A percentile compares a stretch with the other conserved stretches of the same genome.
Evolutionary conservation across 768 basidiomycete genomes (phyloP).

Genomic region (Galerina marginata): DNA sequence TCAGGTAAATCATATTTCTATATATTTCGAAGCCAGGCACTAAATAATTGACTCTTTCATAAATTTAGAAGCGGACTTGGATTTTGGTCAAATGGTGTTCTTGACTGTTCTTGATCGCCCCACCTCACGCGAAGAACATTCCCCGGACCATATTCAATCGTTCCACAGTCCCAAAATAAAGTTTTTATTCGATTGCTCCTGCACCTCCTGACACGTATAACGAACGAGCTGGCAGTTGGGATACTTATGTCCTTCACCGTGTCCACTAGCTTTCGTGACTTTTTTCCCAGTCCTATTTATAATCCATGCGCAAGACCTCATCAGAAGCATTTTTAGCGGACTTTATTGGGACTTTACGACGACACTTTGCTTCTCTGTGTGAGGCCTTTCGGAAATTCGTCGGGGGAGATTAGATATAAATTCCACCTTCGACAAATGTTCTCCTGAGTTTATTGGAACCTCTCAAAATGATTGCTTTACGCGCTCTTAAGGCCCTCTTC

Average conservation of each 20-base stretch:
- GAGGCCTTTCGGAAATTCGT: constrained; percentile 15
- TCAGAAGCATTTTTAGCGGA: constrained; percentile 15
- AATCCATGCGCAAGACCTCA: neutral
- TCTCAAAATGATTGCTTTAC: constrained; percentile 7
- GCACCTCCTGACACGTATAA: too few relatives aligned
- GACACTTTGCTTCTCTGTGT: constrained; percentile 9
- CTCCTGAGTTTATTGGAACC: neutral
- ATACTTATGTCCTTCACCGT: neutral
- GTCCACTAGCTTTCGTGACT: neutral
- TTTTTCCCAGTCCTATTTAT: constrained; percentile 15
- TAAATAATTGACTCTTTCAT: too few relatives aligned
- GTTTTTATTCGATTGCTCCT: too few relatives aligned
- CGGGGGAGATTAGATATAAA: constrained; percentile 12
- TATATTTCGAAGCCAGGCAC: too few relatives aligned
- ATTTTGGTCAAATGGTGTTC: too few relatives aligned
- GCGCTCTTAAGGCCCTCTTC: constrained; percentile 4
- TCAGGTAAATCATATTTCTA: too few relatives aligned
- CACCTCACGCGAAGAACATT: too few relatives aligned
- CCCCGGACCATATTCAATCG: too few relatives aligned
- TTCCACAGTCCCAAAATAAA: too few relatives aligned
- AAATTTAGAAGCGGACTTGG: too few relatives aligned
- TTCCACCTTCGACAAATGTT: neutral
- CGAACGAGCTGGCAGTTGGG: too few relatives aligned
- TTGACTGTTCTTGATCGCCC: too few relatives aligned
- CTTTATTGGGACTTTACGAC: constrained; percentile 10